phyloP scores from a whole-genome alignment of 345 rosid genomes.

The Lumnitzera littorea region DNA sequence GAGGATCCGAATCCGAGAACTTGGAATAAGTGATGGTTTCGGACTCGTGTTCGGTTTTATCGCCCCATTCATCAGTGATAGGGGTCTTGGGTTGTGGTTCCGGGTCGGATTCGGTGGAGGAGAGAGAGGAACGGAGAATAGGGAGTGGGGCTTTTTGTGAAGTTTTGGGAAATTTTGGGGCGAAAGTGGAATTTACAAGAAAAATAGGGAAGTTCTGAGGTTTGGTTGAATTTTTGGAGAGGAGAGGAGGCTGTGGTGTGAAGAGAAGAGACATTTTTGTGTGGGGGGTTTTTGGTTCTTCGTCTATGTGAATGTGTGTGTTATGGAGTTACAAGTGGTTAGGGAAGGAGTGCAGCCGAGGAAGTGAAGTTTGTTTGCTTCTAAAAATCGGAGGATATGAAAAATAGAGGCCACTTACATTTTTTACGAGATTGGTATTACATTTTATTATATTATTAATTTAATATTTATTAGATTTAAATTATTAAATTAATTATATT shows the following conservation, averaged over 20 bases:
- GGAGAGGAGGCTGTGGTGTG: conserved; percentile 16
- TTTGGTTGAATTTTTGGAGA: background rate
- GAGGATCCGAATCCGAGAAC: conserved; percentile 64
- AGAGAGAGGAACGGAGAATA: conserved; percentile 9
- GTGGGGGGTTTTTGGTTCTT: no score
- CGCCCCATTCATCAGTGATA: conserved; percentile 86
- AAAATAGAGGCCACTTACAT: no score
- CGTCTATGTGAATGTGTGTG: no score
- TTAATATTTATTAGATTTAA: no score
- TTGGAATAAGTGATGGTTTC: conserved; percentile 26
- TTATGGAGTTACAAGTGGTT: no score
- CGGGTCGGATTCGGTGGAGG: conserved; percentile 21
- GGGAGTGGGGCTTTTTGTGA: conserved; percentile 10
- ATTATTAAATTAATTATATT: no score
- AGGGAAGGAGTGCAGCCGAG: no score
- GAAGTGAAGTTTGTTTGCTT: no score
- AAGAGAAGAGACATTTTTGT: conserved; percentile 31
- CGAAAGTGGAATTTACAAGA: conserved; percentile 2
- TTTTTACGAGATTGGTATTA: no score
- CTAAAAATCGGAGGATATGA: no score
- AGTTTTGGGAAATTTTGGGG: conserved; percentile 8
- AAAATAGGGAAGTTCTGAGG: background rate
- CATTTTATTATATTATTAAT: no score
- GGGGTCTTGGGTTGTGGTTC: conserved; percentile 18
- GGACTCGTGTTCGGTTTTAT: conserved; percentile 32